Percentiles rank a stretch among this genome's conserved stretches.
Conservation (phyloP, 2,329 filamentous ascomycete species). For the Colletotrichum sp. region DNA sequence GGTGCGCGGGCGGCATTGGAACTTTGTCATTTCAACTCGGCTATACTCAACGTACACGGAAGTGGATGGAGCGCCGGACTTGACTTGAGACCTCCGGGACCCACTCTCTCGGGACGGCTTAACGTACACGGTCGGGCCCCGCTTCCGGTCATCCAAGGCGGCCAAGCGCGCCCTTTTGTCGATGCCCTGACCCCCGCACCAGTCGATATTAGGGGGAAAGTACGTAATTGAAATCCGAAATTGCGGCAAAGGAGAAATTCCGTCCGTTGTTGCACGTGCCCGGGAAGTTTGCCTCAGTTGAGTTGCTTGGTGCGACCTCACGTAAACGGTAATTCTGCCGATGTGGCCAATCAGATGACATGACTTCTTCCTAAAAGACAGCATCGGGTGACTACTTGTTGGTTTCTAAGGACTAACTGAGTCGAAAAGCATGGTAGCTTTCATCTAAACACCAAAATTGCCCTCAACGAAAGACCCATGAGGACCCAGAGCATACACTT, state of each 20-base stretch:
- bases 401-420: neutral
- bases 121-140: constrained; percentile 5
- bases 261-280: neutral
- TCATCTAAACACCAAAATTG: neutral
- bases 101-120: constrained; percentile 2
- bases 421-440: neutral
- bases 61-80: neutral
- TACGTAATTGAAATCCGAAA: neutral
- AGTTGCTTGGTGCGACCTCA: neutral
- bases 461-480: constrained; percentile 21
- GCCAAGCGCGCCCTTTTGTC: neutral
- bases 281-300: neutral
- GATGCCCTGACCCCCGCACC: neutral
- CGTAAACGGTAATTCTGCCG: neutral
- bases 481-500: constrained; percentile 13
- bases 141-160: neutral
- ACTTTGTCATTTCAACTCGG: neutral
- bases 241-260: neutral
- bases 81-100: neutral
- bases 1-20: neutral
- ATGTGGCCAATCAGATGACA: neutral
- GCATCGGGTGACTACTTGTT: neutral
- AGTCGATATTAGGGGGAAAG: neutral
- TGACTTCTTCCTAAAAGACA: neutral
- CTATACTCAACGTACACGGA: constrained; percentile 12